These are phyloP conservation scores for Aspergillus carlsbadensis DNA, from an alignment of 495 filamentous ascomycete genomes.

Conservation along the genomic window DNA sequence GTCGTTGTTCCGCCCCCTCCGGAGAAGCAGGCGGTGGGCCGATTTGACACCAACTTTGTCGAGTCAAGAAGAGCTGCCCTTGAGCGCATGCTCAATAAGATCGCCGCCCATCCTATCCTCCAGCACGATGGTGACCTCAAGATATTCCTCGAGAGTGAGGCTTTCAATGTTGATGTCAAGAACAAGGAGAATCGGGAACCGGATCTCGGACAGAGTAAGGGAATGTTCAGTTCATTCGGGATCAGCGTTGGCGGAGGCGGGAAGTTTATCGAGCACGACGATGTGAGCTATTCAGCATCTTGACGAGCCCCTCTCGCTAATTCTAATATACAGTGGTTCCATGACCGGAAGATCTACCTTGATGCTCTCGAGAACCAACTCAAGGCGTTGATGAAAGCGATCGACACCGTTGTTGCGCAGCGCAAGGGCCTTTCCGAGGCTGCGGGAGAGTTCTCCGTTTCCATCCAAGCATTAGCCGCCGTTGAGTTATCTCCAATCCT, in stretches of 20 bases:
- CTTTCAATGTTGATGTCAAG: conserved; percentile 94
- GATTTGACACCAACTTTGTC: conserved; percentile 96
- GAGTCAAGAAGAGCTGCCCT: conserved; percentile 85
- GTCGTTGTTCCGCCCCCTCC: conserved; percentile 94
- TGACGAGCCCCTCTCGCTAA: conserved; percentile 1
- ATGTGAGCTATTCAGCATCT: conserved; percentile 57
- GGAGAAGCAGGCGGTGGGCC: conserved; percentile 95
- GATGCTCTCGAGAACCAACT: conserved; percentile 94
- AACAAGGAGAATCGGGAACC: conserved; percentile 94
- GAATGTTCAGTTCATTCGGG: conserved; percentile 82
- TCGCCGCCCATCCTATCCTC: conserved; percentile 81
- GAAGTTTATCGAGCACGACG: conserved; percentile 98
- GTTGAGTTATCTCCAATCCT: conserved; percentile 89
- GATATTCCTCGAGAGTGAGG: conserved; percentile 92
- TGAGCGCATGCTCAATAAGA: conserved; percentile 97
- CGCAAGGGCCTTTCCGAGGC: conserved; percentile 91
- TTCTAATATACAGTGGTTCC: conserved; percentile 73
- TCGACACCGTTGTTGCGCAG: conserved; percentile 87
- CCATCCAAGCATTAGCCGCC: conserved; percentile 81
- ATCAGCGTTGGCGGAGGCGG: conserved; percentile 68
- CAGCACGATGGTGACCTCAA: conserved; percentile 94
- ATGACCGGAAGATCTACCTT: conserved; percentile 89
- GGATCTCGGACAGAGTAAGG: conserved; percentile 83
- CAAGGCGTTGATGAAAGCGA: conserved; percentile 88
- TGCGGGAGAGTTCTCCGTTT: conserved; percentile 86